Evolutionary conservation across 1,284 basidiomycete species (phyloP).

Genomic region (Xanthoconium separans): DNA sequence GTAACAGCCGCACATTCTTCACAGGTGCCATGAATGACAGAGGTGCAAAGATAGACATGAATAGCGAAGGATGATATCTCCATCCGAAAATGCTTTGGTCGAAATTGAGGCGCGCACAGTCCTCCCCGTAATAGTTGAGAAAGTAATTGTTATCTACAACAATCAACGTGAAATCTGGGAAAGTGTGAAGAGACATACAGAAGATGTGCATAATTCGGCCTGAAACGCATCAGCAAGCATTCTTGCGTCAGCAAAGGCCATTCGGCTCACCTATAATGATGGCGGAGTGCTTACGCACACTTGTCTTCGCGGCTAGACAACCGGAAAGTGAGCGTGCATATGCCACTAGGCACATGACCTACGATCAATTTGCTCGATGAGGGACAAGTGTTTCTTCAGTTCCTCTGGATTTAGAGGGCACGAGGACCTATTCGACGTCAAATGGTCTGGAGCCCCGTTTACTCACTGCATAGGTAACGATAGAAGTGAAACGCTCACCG

Average conservation of each 20-base stretch:
- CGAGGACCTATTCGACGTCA: slow-evolving; percentile 31
- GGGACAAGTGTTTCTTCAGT: slow-evolving; percentile 18
- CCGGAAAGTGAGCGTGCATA: background rate
- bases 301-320: slow-evolving; percentile 11
- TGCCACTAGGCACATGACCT: background rate
- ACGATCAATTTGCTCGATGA: slow-evolving; percentile 29
- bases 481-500: slow-evolving; percentile 36
- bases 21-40: slow-evolving; percentile 46
- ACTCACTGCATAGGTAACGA: background rate
- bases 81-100: slow-evolving; percentile 42
- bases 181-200: slow-evolving; percentile 30
- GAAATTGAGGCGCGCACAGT: slow-evolving; percentile 47
- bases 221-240: slow-evolving; percentile 16
- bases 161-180: background rate
- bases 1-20: slow-evolving; percentile 40
- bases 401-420: slow-evolving; percentile 23
- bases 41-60: slow-evolving; percentile 36
- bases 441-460: slow-evolving; percentile 21
- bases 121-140: slow-evolving; percentile 52
- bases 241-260: background rate
- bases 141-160: slow-evolving; percentile 40
- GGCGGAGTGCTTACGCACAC: slow-evolving; percentile 19
- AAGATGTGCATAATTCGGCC: slow-evolving; percentile 49
- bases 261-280: slow-evolving; percentile 39
- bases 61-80: slow-evolving; percentile 28